Evolutionary conservation across 208 protist genomes (phyloP), one percentile per base, ranked within the genome.

Genomic region (Leishmania turanica): DNA sequence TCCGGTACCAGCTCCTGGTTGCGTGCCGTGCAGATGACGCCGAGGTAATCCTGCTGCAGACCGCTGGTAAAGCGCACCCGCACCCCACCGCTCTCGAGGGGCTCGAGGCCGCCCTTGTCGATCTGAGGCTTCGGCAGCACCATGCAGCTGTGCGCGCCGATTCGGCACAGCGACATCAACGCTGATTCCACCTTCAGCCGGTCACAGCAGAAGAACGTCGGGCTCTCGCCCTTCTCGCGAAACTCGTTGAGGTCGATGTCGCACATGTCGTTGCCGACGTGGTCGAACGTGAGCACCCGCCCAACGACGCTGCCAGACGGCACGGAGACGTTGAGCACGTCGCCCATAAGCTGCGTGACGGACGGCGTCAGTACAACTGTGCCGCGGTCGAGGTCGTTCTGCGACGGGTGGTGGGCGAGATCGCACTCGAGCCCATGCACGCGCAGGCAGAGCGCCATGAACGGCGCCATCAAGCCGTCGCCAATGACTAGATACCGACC

Each of bases 191-290:
- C 89, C 82, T 97, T 97, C 17, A 91, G 87, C 1, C 95, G 87
- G 73, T 98, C 93, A 71, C 95, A 98, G 88, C 93, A 97, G 79
- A 97, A 98, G 85, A 98, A 98, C 4, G 96, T 98, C n/a, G 94
- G 94, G 70, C 92, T 97, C 88, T 98, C 95, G n/a, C 95, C 95
- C 82, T 96, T 94, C 80, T 96, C 94, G 51, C 95, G 95, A 73
- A 97, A 97, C 80, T 97, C 93, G 76, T 98, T 97, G 19, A 98
- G 86, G 82, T 98, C 94, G 45, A 98, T 86, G 77, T 98, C 95
- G 81, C 90, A 97, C 90, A 98, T 95, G 75, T 98, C 94, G 80
- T 98, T 98, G 42, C 93, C 94, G 21, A 94, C 92, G 87, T 98
- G 93, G 77, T 98, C 96, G 79, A 98, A 98, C 54, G 94, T 96